Evolutionary conservation across 345 rosid species (phyloP), one percentile per base, ranked within the genome.

Genomic region (Cardamine occulta): DNA sequence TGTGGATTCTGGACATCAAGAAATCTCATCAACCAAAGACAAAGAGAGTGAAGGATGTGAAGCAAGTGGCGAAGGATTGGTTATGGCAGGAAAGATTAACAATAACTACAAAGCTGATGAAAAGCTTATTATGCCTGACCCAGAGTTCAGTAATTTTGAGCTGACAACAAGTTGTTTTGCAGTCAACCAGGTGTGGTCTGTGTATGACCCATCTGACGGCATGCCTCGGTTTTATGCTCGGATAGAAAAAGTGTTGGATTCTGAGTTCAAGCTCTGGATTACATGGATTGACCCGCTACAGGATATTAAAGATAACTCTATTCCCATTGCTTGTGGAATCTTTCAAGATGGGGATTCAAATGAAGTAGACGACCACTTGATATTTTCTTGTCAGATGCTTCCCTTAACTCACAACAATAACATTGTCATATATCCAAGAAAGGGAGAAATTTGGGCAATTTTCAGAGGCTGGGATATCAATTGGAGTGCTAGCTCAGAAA

Each of bases 391-490:
- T 81, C 84, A 62, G 81, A 74, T 84, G 58, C 37, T 29, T 63
- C 62, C 65, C 15, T 6, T 31, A 9, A 75, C 62, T 17, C 73
- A 66, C 57, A 75, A 73, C 72, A 35, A 70, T 40, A 57, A 65
- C 40, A 80, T 52, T 54, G 6, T 63, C 62, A 77, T 94, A 37
- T 88, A 88, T 82, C 98, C 97, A 74, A 81, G 80, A 70, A 82
- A 68, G 62, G 97, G 97, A 63, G 97, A 94, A 79, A 83, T 82
- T 52, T 94, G 98, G 98, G 97, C 98, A 49, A 73, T 91, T 58
- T 94, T 85, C 72, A 88, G 81, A 82, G 80, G 85, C 58, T 88
- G 97, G 97, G 79, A 90, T 79, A 72, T 78, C 23, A 84, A 75
- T 34, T 88, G 93, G 95, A 68, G 54, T 72, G 68, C 81, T 13